phyloP scores from a whole-genome alignment of 306 rosid genomes.

The Ammopiptanthus mongolicus region DNA sequence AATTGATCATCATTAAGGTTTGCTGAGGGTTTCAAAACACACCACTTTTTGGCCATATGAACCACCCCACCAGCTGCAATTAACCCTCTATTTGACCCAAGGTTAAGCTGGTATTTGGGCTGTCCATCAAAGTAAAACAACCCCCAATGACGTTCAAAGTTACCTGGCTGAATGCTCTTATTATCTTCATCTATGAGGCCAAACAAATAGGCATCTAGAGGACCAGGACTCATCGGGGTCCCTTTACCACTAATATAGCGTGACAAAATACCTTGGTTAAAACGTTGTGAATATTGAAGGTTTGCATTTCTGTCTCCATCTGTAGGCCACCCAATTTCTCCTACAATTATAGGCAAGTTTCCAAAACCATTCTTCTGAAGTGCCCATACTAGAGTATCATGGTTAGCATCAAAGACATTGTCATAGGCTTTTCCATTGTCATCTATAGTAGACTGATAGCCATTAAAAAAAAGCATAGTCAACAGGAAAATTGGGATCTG shows the following conservation, averaged over 20 bases:
- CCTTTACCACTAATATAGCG: constrained; percentile 55
- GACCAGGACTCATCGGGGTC: constrained; percentile 83
- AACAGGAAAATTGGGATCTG: constrained; percentile 52
- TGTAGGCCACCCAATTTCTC: constrained; percentile 96
- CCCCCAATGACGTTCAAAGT: constrained; percentile 95
- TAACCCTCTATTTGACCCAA: constrained; percentile 45
- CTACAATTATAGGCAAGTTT: constrained; percentile 75
- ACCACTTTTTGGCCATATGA: constrained; percentile 59
- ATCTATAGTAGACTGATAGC: constrained; percentile 43
- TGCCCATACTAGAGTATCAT: constrained; percentile 76
- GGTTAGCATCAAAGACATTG: constrained; percentile 79
- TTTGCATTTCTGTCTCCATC: constrained; percentile 81
- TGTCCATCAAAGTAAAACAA: constrained; percentile 71
- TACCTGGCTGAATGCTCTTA: constrained; percentile 83
- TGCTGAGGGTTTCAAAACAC: constrained; percentile 61
- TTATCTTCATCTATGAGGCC: constrained; percentile 76
- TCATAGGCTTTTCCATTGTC: constrained; percentile 66
- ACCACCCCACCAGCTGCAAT: constrained; percentile 49
- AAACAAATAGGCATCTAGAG: constrained; percentile 74
- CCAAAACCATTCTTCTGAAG: constrained; percentile 74
- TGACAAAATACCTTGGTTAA: constrained; percentile 78
- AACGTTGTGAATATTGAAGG: constrained; percentile 58
- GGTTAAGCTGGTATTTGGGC: constrained; percentile 70
- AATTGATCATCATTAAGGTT: constrained; percentile 59
- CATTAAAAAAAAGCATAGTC: constrained; percentile 83